Conservation (phyloP, 2,329 filamentous ascomycete species). For the Colletotrichum graminicola region DNA sequence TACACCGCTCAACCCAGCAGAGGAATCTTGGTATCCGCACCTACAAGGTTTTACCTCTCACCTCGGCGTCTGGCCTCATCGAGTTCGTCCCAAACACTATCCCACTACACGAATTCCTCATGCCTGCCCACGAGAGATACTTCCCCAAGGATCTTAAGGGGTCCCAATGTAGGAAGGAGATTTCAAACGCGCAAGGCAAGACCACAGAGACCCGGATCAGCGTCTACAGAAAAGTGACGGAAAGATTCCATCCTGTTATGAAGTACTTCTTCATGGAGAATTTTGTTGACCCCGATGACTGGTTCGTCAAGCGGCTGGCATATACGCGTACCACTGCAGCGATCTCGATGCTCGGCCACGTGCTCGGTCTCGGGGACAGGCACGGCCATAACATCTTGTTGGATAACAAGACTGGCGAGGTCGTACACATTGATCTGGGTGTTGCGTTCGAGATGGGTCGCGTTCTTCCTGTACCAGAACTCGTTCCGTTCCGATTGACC, state of each 20-base stretch:
- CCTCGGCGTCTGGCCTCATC: slow-evolving; percentile 87
- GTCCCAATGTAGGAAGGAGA: slow-evolving; percentile 81
- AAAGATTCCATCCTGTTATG: slow-evolving; percentile 92
- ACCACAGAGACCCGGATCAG: slow-evolving; percentile 78
- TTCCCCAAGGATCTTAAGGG: slow-evolving; percentile 86
- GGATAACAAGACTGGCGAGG: slow-evolving; percentile 89
- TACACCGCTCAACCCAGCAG: slow-evolving; percentile 88
- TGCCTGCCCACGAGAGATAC: slow-evolving; percentile 90
- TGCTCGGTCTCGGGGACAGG: slow-evolving; percentile 91
- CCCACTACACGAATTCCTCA: slow-evolving; percentile 90
- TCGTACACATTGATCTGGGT: slow-evolving; percentile 96
- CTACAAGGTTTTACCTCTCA: slow-evolving; percentile 95
- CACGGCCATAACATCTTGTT: slow-evolving; percentile 98
- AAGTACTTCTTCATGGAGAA: slow-evolving; percentile 97
- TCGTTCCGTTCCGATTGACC: slow-evolving; percentile 95
- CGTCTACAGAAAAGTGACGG: slow-evolving; percentile 81
- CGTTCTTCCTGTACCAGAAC: slow-evolving; percentile 93
- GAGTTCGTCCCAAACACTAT: slow-evolving; percentile 97
- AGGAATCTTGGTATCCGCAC: slow-evolving; percentile 91
- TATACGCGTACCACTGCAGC: slow-evolving; percentile 95
- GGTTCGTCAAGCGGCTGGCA: slow-evolving; percentile 89
- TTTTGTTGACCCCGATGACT: slow-evolving; percentile 94
- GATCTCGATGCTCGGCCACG: slow-evolving; percentile 93
- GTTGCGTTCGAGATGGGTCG: slow-evolving; percentile 97
- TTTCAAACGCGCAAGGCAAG: slow-evolving; percentile 78